phyloP scores from a whole-genome alignment of 495 filamentous ascomycete species.

The Aspergillus olivimuriae region DNA sequence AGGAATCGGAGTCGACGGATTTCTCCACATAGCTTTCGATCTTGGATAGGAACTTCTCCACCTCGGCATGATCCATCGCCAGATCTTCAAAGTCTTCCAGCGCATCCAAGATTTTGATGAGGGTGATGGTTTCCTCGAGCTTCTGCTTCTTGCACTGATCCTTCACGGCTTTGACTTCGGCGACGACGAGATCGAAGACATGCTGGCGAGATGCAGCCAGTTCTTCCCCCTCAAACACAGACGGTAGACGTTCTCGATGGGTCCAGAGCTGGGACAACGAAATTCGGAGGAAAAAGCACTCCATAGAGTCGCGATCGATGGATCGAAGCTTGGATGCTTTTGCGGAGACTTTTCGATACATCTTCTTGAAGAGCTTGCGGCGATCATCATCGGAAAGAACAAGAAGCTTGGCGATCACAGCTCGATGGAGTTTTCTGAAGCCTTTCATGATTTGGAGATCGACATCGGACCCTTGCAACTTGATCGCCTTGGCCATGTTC shows the following conservation, averaged over 20 bases:
- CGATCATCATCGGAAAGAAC: constrained; percentile 30
- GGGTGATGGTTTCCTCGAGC: constrained; percentile 32
- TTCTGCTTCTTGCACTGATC: constrained; percentile 38
- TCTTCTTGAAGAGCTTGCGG: constrained; percentile 29
- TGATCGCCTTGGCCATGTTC: constrained; percentile 30
- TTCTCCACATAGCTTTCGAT: constrained; percentile 36
- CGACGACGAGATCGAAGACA: constrained; percentile 30
- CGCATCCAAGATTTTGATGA: constrained; percentile 39
- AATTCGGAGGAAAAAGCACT: constrained; percentile 34
- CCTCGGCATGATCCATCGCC: constrained; percentile 27
- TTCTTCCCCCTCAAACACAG: constrained; percentile 26
- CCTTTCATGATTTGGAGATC: constrained; percentile 41
- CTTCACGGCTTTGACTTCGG: constrained; percentile 34
- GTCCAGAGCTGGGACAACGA: constrained; percentile 36
- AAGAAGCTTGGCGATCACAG: constrained; percentile 33
- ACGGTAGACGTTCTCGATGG: constrained; percentile 24
- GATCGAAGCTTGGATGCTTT: constrained; percentile 32
- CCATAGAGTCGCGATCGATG: constrained; percentile 34
- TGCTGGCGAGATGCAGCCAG: constrained; percentile 28
- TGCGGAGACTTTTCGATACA: constrained; percentile 26
- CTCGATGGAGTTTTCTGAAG: constrained; percentile 32
- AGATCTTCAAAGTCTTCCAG: constrained; percentile 43
- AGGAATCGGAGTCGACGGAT: constrained; percentile 30
- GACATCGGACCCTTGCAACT: constrained; percentile 26
- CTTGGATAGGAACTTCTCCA: constrained; percentile 34